Conservation (phyloP, 176 grass and related monocot species). For the Tillandsia leiboldiana region DNA sequence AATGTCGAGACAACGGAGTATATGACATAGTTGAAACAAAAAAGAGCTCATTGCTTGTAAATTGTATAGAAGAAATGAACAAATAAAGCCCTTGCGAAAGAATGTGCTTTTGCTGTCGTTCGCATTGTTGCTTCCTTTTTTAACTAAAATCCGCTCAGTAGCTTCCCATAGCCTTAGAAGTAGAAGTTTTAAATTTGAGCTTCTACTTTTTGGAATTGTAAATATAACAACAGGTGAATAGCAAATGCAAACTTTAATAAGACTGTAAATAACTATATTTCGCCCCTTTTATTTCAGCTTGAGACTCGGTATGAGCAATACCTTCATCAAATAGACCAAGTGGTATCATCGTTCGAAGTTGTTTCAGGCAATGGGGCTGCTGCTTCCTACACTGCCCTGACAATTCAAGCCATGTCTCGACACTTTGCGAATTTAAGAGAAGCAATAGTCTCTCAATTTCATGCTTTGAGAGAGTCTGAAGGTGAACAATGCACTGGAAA, state of each 20-base stretch:
- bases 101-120: no score
- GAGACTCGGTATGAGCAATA: constrained; percentile 71
- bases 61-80: no score
- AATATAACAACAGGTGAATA: no score
- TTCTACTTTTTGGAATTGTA: no score
- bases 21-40: background rate
- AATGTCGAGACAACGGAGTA: background rate
- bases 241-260: no score
- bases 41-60: no score
- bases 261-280: background rate
- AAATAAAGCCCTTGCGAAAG: no score
- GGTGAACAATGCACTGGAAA: background rate
- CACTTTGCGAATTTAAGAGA: constrained; percentile 77
- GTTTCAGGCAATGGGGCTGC: constrained; percentile 44
- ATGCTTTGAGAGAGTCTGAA: constrained; percentile 16
- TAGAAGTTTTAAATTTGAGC: no score
- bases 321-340: constrained; percentile 53
- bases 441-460: constrained; percentile 40
- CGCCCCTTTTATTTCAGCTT: constrained; percentile 35
- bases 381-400: constrained; percentile 62
- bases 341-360: constrained; percentile 59
- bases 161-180: no score
- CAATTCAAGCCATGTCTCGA: constrained; percentile 76
- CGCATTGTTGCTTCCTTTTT: no score
- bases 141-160: no score